phyloP scores from a whole-genome alignment of 2,329 filamentous ascomycete species.

The Fusarium odoratissimum region DNA sequence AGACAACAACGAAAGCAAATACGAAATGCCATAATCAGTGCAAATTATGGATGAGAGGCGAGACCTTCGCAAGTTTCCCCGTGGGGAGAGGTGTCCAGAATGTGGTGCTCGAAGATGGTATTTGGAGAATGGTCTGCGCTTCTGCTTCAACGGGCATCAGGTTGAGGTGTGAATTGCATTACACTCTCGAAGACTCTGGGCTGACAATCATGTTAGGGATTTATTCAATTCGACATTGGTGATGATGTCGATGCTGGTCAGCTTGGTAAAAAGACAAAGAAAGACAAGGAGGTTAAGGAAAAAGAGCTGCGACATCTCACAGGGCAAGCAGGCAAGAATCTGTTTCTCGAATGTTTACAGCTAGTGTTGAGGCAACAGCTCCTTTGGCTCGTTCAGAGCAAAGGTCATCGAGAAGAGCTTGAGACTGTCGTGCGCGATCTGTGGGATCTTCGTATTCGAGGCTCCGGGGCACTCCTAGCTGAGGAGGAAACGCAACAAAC shows the following conservation, averaged over 20 bases:
- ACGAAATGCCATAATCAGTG: conserved; percentile 2
- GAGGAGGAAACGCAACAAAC: conserved; percentile 37
- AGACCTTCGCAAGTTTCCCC: conserved; percentile 63
- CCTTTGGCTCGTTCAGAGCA: conserved; percentile 74
- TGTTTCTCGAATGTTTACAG: conserved; percentile 88
- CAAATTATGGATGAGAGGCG: conserved; percentile 54
- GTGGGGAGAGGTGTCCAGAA: conserved; percentile 66
- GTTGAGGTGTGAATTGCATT: conserved; percentile 67
- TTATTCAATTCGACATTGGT: conserved; percentile 66
- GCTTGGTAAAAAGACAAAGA: conserved; percentile 65
- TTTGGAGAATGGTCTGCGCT: conserved; percentile 79
- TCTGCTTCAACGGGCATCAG: conserved; percentile 83
- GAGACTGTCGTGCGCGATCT: conserved; percentile 85
- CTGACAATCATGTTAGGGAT: conserved; percentile 54
- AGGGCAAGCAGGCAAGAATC: conserved; percentile 76
- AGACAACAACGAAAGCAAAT: background rate
- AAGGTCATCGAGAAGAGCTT: conserved; percentile 76
- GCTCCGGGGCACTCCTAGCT: conserved; percentile 53
- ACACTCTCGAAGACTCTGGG: background rate
- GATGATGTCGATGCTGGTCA: conserved; percentile 79
- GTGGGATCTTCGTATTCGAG: conserved; percentile 78
- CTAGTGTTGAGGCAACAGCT: conserved; percentile 86
- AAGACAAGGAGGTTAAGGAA: conserved; percentile 67
- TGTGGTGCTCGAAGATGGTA: conserved; percentile 81
- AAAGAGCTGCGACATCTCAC: conserved; percentile 66